Evolutionary conservation across 257 asterid genomes (phyloP).

Genomic region (Linderniella brevidens): DNA sequence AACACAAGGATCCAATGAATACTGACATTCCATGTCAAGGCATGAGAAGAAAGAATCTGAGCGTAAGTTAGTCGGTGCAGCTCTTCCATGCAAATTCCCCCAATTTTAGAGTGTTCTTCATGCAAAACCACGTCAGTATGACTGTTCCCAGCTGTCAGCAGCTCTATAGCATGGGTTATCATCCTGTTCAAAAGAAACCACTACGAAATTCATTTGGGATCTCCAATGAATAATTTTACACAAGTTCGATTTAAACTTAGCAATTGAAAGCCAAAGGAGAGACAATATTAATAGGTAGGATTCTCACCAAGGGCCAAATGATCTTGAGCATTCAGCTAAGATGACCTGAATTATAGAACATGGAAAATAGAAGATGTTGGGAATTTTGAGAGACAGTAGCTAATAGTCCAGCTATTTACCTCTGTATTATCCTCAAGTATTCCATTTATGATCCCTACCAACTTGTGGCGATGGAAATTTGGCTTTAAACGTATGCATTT

Average conservation of each 20-base stretch:
- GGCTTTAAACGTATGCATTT: slow-evolving; percentile 78
- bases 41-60: slow-evolving; percentile 80
- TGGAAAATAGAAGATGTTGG: not conserved
- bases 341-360: slow-evolving; percentile 49
- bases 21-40: slow-evolving; percentile 92
- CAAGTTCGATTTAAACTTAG: slow-evolving; percentile 6
- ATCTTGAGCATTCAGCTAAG: slow-evolving; percentile 82
- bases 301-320: slow-evolving; percentile 94
- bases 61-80: slow-evolving; percentile 78
- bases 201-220: too few relatives aligned
- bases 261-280: not conserved
- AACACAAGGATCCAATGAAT: slow-evolving; percentile 1
- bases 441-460: slow-evolving; percentile 61
- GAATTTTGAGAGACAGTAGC: not conserved
- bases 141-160: slow-evolving; percentile 71
- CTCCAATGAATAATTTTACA: not conserved
- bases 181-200: slow-evolving; percentile 44
- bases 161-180: slow-evolving; percentile 73
- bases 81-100: slow-evolving; percentile 86
- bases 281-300: not conserved
- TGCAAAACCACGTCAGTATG: slow-evolving; percentile 59
- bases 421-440: slow-evolving; percentile 77
- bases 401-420: slow-evolving; percentile 23
- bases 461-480: slow-evolving; percentile 44
- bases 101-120: slow-evolving; percentile 46